Conservation (phyloP, 2,329 filamentous ascomycete species). For the Fusarium duplospermum region DNA sequence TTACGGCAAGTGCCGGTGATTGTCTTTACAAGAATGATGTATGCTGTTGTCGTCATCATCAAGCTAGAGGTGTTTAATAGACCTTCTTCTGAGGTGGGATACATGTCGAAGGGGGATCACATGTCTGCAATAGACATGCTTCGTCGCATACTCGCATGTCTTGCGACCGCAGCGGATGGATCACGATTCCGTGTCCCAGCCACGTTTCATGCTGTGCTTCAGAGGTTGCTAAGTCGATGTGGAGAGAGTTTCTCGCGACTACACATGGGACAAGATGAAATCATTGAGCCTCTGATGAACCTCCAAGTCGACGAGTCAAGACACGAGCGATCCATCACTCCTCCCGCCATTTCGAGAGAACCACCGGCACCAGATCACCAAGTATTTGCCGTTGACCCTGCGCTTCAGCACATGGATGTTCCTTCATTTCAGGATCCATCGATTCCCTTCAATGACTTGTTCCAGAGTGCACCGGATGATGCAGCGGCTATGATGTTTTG, state of each 20-base stretch:
- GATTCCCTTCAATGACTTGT: background rate
- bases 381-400: background rate
- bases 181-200: background rate
- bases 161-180: background rate
- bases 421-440: background rate
- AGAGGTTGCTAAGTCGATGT: constrained; percentile 6
- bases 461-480: background rate
- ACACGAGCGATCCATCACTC: background rate
- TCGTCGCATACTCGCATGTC: background rate
- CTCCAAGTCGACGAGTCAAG: background rate
- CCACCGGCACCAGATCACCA: background rate
- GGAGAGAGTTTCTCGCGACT: constrained; percentile 1
- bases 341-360: background rate
- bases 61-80: constrained; percentile 12
- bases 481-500: constrained; percentile 3
- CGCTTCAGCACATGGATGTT: background rate
- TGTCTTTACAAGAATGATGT: constrained; percentile 18
- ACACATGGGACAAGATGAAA: constrained; percentile 3
- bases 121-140: background rate
- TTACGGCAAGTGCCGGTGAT: constrained; percentile 16
- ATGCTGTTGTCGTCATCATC: constrained; percentile 8
- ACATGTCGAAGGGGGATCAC: background rate
- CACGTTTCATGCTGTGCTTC: constrained; percentile 1
- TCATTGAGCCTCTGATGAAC: constrained; percentile 13
- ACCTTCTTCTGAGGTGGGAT: background rate